Evolutionary conservation across 2,329 filamentous ascomycete genomes (phyloP).

Genomic region (Apiospora kogelbergensis): DNA sequence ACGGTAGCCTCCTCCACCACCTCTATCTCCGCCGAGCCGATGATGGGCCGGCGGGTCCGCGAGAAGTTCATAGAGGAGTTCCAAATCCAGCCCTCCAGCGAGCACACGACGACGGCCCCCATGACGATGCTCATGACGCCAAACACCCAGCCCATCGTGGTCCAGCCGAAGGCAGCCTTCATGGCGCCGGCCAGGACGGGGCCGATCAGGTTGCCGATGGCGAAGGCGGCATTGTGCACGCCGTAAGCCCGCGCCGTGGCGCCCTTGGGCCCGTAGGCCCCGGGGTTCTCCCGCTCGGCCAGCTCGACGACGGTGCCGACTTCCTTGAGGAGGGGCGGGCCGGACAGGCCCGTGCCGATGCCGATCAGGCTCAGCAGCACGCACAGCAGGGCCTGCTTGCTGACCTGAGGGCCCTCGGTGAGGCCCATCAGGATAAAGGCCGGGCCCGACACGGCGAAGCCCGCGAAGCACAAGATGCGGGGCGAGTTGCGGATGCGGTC

Average conservation of each 20-base stretch:
- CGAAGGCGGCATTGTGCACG: conserved; percentile 8
- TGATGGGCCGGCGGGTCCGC: background rate
- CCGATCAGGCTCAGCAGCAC: background rate
- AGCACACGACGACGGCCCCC: background rate
- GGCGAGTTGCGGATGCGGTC: background rate
- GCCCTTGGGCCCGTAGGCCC: conserved; percentile 1
- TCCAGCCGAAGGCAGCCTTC: background rate
- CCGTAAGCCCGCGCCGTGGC: conserved; percentile 1
- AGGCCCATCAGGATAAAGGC: background rate
- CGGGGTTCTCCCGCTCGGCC: background rate
- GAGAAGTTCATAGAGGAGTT: background rate
- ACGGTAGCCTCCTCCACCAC: background rate
- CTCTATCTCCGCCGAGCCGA: background rate
- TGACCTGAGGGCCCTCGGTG: background rate
- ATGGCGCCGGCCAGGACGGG: background rate
- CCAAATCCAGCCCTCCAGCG: conserved; percentile 2
- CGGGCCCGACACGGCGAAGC: background rate
- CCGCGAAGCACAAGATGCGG: background rate
- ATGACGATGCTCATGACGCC: background rate
- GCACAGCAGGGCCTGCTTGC: conserved; percentile 8
- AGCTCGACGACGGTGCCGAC: conserved; percentile 5
- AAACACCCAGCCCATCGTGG: background rate
- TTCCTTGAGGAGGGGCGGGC: conserved; percentile 5
- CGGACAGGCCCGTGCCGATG: background rate
- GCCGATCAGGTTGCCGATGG: background rate